Evolutionary conservation across 108 stramenopile genomes (phyloP), one percentile per base, ranked within the genome.

Genomic region (Pseudonitzschia pungens): DNA sequence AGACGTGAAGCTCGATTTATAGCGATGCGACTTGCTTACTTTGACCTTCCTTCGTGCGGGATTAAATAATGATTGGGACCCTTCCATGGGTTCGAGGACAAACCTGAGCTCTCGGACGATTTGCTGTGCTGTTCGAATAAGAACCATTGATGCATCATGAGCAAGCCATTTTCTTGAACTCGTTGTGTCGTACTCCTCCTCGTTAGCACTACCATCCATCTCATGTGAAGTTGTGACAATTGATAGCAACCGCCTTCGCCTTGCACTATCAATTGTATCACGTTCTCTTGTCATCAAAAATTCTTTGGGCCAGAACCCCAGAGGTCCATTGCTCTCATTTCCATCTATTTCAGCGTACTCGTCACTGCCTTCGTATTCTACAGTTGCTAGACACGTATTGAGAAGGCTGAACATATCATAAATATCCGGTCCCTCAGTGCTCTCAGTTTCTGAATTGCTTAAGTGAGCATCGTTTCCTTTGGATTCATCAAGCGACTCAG

Each of bases 351-450:
- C 86, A 14, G 70, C 31, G 33, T 79, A 69, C 51, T 77, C 75
- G 40, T 89, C 87, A 51, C 69, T 78, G 24, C 94, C 91, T 74
- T 90, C 91, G 72, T 92, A 95, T 71, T 95, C 94, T 57, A 91
- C 74, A 14, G 94, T 95, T 21, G 78, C 72, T 12, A 95, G 66
- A 20, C 88, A 69, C 15, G 92, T 69, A 68, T 95, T 95, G 52
- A 95, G 59, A 32, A 95, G 70, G 44, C 85, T 81, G 65, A 92
- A 88, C 84, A 95, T 83, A 28, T 92, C 91, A 54, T 84, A 85
- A 33, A 95, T 84, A 65, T 86, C 85, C 20, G 89, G 80, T 27
- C 79, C 78, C 21, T 79, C 73, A 8, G 32, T 65, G 48, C 32
- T 75, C 60, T 57, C 59, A n/a, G 64, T 59, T 43, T 41, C 64